phyloP scores from a whole-genome alignment of 306 rosid genomes.

The Mimosa pudica region DNA sequence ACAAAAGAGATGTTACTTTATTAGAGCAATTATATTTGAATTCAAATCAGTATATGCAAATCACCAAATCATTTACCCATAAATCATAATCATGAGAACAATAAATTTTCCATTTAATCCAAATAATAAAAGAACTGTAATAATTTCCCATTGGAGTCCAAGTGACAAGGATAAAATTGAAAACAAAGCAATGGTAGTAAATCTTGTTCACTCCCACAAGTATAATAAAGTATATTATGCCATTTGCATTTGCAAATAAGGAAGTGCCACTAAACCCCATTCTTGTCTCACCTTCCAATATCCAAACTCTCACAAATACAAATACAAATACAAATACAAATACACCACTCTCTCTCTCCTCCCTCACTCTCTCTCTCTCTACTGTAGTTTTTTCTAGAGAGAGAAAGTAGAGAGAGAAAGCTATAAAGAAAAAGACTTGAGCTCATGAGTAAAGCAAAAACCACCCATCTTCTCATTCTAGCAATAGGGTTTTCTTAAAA shows the following conservation, averaged over 20 bases:
- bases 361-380: slow-evolving; percentile 21
- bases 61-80: no score
- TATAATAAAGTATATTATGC: slow-evolving; percentile 12
- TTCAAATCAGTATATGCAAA: no score
- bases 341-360: slow-evolving; percentile 9
- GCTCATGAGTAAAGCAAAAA: slow-evolving; percentile 73
- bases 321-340: no score
- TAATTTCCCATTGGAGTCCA: no score
- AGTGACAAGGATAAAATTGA: background rate
- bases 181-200: slow-evolving; percentile 27
- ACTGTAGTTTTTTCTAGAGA: slow-evolving; percentile 42
- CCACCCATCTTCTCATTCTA: slow-evolving; percentile 65
- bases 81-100: no score
- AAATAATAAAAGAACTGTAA: no score
- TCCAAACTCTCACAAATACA: no score
- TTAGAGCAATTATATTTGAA: background rate
- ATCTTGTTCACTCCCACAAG: slow-evolving; percentile 23
- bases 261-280: background rate
- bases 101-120: no score
- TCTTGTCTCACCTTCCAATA: slow-evolving; percentile 45
- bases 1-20: no score
- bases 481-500: slow-evolving; percentile 63
- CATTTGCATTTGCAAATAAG: slow-evolving; percentile 29
- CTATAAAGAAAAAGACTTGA: slow-evolving; percentile 37
- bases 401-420: slow-evolving; percentile 72